Base-by-base conservation (phyloP, 2,329 filamentous ascomycete species). In the Diplocarpon mali region DNA sequence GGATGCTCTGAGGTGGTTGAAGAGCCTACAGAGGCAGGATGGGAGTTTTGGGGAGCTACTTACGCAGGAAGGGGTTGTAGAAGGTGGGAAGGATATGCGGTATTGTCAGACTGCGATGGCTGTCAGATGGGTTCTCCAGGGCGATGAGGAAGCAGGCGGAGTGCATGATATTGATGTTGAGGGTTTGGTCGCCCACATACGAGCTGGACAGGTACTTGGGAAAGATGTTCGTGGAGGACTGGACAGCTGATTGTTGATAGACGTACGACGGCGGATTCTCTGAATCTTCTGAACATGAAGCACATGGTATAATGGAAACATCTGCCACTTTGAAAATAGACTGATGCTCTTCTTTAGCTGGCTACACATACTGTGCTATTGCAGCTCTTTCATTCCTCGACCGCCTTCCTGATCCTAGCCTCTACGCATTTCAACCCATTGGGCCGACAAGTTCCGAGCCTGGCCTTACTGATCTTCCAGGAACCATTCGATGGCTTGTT, bases 41-140 rank as follows among this genome's bases (percentile, higher is more conserved):
- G 92, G 92, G 2, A 93, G 88, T 57, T 96, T 98, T 62, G 92
- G 89, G 0, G 89, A 98, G 64, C 75, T 85, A 1, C 60, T 90
- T 2, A 75, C 76, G 5, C 70, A 60, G 53, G 65, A 57, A 57
- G 74, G 69, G 11, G 65, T 65, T 31, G 69, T 90, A n/a, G 76
- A 80, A 30, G 90, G 90, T 0, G 87, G 87, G 0, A 75, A 76
- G 44, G 92, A 98, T 64, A 83, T 88, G 67, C 73, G 92, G 45
- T 90, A 90, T 61, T 92, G 87, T 56, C 95, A 92, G 62, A 80
- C 88, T 59, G 89, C 85, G 3, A 76, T 84, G 14, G 80, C 80
- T 8, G 80, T 94, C 28, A 72, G 92, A 32, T 95, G 85, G 76
- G 83, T 94, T 45, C 63, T 98, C 36, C 71, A 81, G 34, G 86